A percentile compares a stretch with the other conserved stretches of the same genome.
phyloP scores from a whole-genome alignment of 177 flowering plant genomes.

The Vitis hybrid region DNA sequence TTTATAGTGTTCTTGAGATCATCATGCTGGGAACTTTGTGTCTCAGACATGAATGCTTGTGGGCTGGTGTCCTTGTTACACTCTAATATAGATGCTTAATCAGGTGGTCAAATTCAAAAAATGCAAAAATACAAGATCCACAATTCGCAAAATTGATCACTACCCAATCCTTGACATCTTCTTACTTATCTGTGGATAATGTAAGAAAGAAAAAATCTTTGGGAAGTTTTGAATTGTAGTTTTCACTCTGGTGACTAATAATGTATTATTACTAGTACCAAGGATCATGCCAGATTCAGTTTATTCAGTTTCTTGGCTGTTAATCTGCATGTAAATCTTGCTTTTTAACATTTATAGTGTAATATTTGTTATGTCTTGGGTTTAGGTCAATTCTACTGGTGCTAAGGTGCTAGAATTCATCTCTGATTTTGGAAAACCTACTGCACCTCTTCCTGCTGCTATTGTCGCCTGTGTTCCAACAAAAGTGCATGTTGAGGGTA shows the following conservation, averaged over 20 bases:
- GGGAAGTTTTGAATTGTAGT: background rate
- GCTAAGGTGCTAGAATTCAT: conserved; percentile 85
- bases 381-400: conserved; percentile 82
- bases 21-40: background rate
- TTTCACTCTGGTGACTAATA: background rate
- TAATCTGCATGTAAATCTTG: background rate
- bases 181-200: background rate
- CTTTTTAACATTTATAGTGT: background rate
- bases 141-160: background rate
- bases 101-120: no score
- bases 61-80: background rate
- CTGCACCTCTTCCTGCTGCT: conserved; percentile 93
- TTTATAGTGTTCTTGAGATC: background rate
- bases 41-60: background rate
- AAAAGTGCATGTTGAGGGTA: conserved; percentile 76
- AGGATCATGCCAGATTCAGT: background rate
- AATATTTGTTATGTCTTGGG: background rate
- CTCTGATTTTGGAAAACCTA: conserved; percentile 84
- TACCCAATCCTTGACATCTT: background rate
- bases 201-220: background rate
- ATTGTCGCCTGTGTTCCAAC: conserved; percentile 98
- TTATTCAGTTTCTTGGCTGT: background rate
- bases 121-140: no score
- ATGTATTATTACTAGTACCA: background rate
- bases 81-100: background rate